These are phyloP conservation scores for Collybiopsis luxurians DNA, from an alignment of 768 basidiomycete species.

Conservation along the genomic window DNA sequence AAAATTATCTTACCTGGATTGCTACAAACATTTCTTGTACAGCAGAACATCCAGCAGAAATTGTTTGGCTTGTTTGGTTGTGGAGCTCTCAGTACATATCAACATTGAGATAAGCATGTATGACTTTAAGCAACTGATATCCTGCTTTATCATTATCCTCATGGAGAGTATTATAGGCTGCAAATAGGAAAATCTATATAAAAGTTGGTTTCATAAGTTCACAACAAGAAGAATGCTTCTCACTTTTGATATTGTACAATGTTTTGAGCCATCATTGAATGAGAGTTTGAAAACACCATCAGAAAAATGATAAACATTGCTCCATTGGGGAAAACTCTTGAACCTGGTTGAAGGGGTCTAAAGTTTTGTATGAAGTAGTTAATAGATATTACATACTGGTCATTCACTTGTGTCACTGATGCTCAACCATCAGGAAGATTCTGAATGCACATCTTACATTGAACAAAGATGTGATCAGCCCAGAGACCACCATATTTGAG, in stretches of 20 bases:
- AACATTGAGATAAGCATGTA: constrained; percentile 21
- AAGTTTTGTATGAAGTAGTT: background rate
- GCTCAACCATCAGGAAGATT: too few species aligned
- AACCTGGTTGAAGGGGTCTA: background rate
- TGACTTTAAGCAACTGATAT: constrained; percentile 19
- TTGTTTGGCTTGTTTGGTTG: constrained; percentile 24
- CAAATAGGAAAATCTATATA: constrained; percentile 19
- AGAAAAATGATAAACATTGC: constrained; percentile 23
- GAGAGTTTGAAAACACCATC: constrained; percentile 11
- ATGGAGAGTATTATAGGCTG: constrained; percentile 11
- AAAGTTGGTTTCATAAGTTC: background rate
- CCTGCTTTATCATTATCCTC: constrained; percentile 6
- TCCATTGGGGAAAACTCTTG: constrained; percentile 17
- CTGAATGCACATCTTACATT: too few species aligned
- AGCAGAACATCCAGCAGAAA: constrained; percentile 24
- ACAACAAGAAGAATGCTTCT: background rate
- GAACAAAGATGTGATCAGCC: too few species aligned
- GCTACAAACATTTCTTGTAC: background rate
- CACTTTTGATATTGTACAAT: constrained; percentile 27
- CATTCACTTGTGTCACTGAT: background rate
- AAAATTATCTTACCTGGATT: background rate
- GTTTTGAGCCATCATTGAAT: constrained; percentile 28
- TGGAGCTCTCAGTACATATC: constrained; percentile 21
- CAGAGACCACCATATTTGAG: background rate
- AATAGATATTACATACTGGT: background rate